Percentiles rank a stretch among this genome's conserved stretches.
phyloP scores from a whole-genome alignment of 768 basidiomycete species.

The Exidia glandulosa region DNA sequence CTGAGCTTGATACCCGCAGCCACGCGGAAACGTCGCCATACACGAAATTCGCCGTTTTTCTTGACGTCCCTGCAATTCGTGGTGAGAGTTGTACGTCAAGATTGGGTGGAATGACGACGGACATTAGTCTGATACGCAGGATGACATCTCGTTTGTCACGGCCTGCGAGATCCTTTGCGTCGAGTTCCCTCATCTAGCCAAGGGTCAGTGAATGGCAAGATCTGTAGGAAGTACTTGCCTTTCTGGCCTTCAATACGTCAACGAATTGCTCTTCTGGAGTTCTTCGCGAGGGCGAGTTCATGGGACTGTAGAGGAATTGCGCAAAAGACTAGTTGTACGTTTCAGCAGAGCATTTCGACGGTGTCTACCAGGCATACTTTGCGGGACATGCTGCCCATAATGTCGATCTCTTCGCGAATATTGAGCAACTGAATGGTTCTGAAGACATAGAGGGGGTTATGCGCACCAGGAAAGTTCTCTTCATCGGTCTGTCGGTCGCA shows the following conservation, averaged over 20 bases:
- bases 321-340: neutral
- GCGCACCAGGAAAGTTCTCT: constrained; percentile 1
- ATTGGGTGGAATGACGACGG: neutral
- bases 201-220: neutral
- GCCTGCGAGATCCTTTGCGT: constrained; percentile 3
- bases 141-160: constrained; percentile 15
- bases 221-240: neutral
- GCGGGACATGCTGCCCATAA: constrained; percentile 15
- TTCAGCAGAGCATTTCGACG: too few species aligned
- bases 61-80: constrained; percentile 1
- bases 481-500: constrained; percentile 13
- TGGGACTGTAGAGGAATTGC: neutral
- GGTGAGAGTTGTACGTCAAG: neutral
- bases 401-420: neutral
- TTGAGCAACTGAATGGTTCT: too few species aligned
- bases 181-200: neutral
- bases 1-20: constrained; percentile 23
- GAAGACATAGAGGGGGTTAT: constrained; percentile 16
- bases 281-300: too few species aligned
- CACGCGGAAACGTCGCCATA: constrained; percentile 23
- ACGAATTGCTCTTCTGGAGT: neutral
- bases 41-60: constrained; percentile 13
- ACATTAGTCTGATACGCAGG: constrained; percentile 12
- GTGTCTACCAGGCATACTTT: constrained; percentile 9
- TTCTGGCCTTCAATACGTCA: neutral